Conservation (phyloP, 1,284 basidiomycete genomes). For the Xerocomus nothofagi region DNA sequence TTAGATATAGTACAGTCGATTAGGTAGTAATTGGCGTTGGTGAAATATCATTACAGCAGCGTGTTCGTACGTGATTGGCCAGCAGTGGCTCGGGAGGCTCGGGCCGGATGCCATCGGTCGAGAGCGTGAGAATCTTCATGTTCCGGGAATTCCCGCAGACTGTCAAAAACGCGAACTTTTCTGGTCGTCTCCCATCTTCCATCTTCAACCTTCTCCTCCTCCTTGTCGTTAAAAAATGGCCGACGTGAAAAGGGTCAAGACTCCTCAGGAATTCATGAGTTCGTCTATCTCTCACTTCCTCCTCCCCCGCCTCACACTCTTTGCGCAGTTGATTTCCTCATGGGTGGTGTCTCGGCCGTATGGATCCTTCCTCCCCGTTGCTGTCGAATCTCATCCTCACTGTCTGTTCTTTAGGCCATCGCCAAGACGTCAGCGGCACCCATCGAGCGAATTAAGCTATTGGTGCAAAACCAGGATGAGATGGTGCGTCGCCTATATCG, state of each 20-base stretch:
- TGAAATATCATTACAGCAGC: background rate
- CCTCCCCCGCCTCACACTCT: conserved; percentile 1
- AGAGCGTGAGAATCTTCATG: conserved; percentile 39
- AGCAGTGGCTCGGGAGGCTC: conserved; percentile 1
- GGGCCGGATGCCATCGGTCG: conserved; percentile 22
- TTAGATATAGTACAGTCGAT: conserved; percentile 11
- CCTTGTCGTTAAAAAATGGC: conserved; percentile 70
- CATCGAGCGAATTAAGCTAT: conserved; percentile 98
- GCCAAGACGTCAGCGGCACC: conserved; percentile 97
- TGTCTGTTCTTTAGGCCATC: conserved; percentile 64
- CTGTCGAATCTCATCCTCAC: conserved; percentile 9
- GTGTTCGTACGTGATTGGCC: conserved; percentile 6
- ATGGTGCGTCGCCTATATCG: conserved; percentile 53
- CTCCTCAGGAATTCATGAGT: conserved; percentile 78
- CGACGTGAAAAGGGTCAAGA: conserved; percentile 74
- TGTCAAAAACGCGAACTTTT: conserved; percentile 42
- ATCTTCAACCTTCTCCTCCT: conserved; percentile 50
- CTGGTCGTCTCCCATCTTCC: conserved; percentile 33
- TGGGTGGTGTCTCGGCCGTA: conserved; percentile 91
- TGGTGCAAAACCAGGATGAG: conserved; percentile 98
- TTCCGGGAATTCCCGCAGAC: conserved; percentile 42
- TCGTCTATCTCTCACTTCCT: conserved; percentile 10
- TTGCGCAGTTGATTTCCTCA: conserved; percentile 78
- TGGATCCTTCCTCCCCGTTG: conserved; percentile 32
- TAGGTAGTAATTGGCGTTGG: conserved; percentile 4